Evolutionary conservation across 202 grass and related monocot genomes (phyloP).

Genomic region (Elaeis oleifera): DNA sequence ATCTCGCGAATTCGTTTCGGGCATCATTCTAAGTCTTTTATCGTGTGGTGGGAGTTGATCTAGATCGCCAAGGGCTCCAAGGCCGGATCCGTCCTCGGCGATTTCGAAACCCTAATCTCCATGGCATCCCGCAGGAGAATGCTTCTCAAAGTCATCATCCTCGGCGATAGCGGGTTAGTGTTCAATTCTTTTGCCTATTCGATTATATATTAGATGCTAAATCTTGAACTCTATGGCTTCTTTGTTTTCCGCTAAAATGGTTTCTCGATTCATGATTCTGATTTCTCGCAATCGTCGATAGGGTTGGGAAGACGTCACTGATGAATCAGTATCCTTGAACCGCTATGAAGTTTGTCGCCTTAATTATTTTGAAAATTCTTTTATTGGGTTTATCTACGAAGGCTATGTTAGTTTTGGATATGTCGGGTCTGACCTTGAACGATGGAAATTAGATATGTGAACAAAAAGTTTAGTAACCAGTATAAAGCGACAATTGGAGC

Average conservation of each 20-base stretch:
- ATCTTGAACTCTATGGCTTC: too few species aligned
- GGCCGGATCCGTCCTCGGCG: too few species aligned
- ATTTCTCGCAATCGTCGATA: background rate
- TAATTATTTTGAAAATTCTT: background rate
- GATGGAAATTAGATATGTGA: conserved; percentile 61
- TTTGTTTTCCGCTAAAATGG: too few species aligned
- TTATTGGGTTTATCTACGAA: background rate
- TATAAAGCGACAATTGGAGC: conserved; percentile 96
- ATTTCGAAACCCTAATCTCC: background rate
- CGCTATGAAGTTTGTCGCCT: background rate
- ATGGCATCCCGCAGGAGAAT: conserved; percentile 92
- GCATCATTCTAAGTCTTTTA: too few species aligned
- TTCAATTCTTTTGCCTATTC: conserved; percentile 2
- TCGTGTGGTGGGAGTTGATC: too few species aligned
- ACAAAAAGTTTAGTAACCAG: conserved; percentile 96
- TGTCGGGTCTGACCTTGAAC: conserved; percentile 25
- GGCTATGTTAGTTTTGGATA: background rate
- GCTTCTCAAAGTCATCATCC: conserved; percentile 99
- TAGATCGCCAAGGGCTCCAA: too few species aligned
- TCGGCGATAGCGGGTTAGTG: conserved; percentile 93
- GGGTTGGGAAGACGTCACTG: conserved; percentile 20
- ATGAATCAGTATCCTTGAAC: conserved; percentile 20
- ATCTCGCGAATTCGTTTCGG: too few species aligned
- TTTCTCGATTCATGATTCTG: too few species aligned
- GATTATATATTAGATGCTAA: too few species aligned